Evolutionary conservation across 2,329 filamentous ascomycete genomes (phyloP), one percentile per base, ranked within the genome.

Genomic region (Bimuria novae-zelandiae): DNA sequence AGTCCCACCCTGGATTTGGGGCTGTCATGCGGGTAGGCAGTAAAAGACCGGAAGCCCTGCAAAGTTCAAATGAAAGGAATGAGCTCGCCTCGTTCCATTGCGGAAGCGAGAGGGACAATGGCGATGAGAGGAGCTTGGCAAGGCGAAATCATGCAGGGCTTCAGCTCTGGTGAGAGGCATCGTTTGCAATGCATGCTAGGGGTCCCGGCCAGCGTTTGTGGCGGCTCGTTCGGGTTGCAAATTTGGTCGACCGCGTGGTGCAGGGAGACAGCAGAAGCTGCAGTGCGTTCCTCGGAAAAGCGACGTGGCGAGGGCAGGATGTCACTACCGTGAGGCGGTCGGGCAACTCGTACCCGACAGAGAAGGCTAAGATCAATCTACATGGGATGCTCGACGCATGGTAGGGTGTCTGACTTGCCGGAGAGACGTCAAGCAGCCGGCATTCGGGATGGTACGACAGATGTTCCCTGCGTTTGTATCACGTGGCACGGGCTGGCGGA

Each of bases 181-280:
- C n/a, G 45, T 35, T 51, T 59, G 50, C 21, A 39, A 50, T 42
- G 17, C 11, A 29, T 54, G 52, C 57, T 60, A 56, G 55, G 53
- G n/a, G n/a, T n/a, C n/a, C n/a, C n/a, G n/a, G n/a, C n/a, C n/a
- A n/a, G n/a, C n/a, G n/a, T n/a, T n/a, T n/a, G n/a, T n/a, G n/a
- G n/a, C n/a, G n/a, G n/a, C n/a, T n/a, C n/a, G n/a, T n/a, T n/a
- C n/a, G n/a, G n/a, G n/a, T n/a, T n/a, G n/a, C n/a, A n/a, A n/a
- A n/a, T n/a, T n/a, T n/a, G n/a, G n/a, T n/a, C n/a, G n/a, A n/a
- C n/a, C n/a, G n/a, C n/a, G n/a, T n/a, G n/a, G n/a, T n/a, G n/a
- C n/a, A n/a, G n/a, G n/a, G n/a, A n/a, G n/a, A n/a, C n/a, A n/a
- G n/a, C n/a, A n/a, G n/a, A n/a, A 23, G 19, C 19, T 40, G 36